These are phyloP conservation scores for Suillus subalutaceus DNA, from an alignment of 768 basidiomycete genomes.

Conservation along the genomic window DNA sequence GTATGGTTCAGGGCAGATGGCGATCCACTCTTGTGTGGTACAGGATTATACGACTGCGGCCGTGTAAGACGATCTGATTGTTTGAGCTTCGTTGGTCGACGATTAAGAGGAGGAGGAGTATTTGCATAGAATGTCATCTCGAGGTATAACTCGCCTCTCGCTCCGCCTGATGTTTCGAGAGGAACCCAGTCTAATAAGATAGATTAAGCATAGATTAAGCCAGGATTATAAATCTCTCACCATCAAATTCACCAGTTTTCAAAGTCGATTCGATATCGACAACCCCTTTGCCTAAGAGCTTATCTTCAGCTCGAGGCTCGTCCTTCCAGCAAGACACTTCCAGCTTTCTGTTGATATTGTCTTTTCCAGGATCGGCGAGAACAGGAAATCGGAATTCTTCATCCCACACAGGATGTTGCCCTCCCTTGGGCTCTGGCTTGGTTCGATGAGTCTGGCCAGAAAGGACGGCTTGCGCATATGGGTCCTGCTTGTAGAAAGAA, in stretches of 20 bases:
- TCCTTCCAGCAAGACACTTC: conserved; percentile 81
- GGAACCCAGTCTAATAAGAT: conserved; percentile 63
- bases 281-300: conserved; percentile 71
- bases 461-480: conserved; percentile 69
- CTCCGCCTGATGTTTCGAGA: conserved; percentile 58
- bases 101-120: conserved; percentile 53
- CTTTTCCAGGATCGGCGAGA: conserved; percentile 57
- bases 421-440: conserved; percentile 77
- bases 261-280: conserved; percentile 81
- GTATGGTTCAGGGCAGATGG: conserved; percentile 4
- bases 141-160: conserved; percentile 85
- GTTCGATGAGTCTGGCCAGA: conserved; percentile 68
- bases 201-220: not conserved
- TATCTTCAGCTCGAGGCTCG: conserved; percentile 71
- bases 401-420: conserved; percentile 95
- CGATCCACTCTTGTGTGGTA: conserved; percentile 8
- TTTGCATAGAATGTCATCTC: conserved; percentile 94
- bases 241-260: conserved; percentile 89
- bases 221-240: conserved; percentile 40
- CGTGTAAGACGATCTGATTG: conserved; percentile 54
- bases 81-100: conserved; percentile 56
- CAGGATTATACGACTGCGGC: conserved; percentile 32
- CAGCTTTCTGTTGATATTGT: conserved; percentile 50
- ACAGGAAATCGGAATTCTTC: conserved; percentile 82
- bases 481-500: conserved; percentile 90